Percentiles rank a stretch among this genome's conserved stretches.
Conservation (phyloP, 192 early-diverging fungal species). For the Coemansia sp. region DNA sequence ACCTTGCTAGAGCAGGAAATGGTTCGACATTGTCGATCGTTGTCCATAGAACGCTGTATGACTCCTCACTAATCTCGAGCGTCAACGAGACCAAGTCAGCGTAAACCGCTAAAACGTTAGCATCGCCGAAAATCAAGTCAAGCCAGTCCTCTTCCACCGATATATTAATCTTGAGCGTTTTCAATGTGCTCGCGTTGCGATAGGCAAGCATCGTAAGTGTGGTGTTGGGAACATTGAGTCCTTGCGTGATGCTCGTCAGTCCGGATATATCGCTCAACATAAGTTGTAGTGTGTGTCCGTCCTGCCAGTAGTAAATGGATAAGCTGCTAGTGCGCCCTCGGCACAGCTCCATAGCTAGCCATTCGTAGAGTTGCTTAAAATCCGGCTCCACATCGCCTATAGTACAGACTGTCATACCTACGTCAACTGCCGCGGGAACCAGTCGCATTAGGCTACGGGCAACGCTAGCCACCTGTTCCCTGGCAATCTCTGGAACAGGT, state of each 20-base stretch:
- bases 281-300: not conserved
- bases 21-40: not conserved
- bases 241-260: not conserved
- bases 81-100: not conserved
- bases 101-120: not conserved
- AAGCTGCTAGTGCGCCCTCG: not conserved
- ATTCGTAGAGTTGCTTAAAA: not conserved
- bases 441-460: not conserved
- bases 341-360: conserved; percentile 1
- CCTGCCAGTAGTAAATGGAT: not conserved
- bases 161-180: not conserved
- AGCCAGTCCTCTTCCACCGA: not conserved
- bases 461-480: not conserved
- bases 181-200: not conserved
- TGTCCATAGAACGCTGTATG: not conserved
- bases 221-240: not conserved
- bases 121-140: not conserved
- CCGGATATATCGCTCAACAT: not conserved
- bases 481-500: not conserved
- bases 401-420: not conserved
- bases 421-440: not conserved
- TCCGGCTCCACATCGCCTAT: not conserved
- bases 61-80: not conserved
- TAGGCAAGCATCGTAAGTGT: not conserved
- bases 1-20: not conserved